These are phyloP conservation scores for Alternaria viburni DNA, from an alignment of 2,329 filamentous ascomycete species.

Conservation along the genomic window DNA sequence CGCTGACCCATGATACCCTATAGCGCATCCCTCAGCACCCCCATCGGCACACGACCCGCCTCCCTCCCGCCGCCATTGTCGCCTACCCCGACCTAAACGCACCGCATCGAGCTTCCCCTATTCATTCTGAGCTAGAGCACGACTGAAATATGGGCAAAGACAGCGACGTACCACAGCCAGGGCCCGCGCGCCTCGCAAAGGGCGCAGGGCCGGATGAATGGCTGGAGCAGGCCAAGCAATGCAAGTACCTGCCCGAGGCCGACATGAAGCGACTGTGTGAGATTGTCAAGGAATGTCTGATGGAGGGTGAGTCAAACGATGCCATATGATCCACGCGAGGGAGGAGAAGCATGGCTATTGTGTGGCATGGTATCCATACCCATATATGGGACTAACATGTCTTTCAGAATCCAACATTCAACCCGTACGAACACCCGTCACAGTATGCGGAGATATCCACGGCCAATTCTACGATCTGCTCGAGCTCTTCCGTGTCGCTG, in stretches of 20 bases:
- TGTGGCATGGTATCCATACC: too few species aligned
- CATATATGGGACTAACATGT: background rate
- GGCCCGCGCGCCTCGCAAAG: conserved; percentile 81
- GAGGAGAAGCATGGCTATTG: background rate
- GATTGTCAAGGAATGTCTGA: conserved; percentile 97
- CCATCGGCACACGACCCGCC: conserved; percentile 38
- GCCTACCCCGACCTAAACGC: background rate
- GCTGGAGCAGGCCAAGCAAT: conserved; percentile 95
- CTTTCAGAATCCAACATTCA: conserved; percentile 92
- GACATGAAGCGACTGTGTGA: conserved; percentile 99
- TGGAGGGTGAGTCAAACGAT: conserved; percentile 77
- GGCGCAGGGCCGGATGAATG: conserved; percentile 93
- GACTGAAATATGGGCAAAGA: conserved; percentile 54
- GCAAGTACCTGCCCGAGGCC: conserved; percentile 92
- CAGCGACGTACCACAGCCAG: conserved; percentile 80
- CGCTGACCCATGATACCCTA: conserved; percentile 26
- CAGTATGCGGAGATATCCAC: conserved; percentile 97
- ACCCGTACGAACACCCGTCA: conserved; percentile 95
- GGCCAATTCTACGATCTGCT: conserved; percentile 98
- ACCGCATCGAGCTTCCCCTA: background rate
- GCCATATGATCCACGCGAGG: accelerated
- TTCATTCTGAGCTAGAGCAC: background rate
- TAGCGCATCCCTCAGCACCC: conserved; percentile 32
- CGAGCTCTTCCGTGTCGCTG: conserved; percentile 94
- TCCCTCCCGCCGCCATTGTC: conserved; percentile 17